phyloP scores from a whole-genome alignment of 2,329 filamentous ascomycete species.

The Blastomyces parvus region DNA sequence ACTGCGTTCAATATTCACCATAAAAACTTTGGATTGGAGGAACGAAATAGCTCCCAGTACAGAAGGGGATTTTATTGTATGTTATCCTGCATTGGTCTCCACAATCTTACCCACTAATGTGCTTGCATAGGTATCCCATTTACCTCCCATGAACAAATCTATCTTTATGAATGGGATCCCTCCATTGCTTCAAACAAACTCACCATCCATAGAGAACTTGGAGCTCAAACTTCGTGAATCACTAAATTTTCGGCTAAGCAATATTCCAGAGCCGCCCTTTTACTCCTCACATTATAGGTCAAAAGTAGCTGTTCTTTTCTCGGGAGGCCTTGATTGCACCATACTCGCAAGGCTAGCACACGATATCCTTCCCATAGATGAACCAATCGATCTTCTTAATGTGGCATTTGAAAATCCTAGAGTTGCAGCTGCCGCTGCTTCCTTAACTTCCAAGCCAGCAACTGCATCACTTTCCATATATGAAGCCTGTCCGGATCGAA shows the following conservation, averaged over 20 bases:
- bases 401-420: conserved; percentile 95
- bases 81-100: conserved; percentile 7
- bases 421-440: conserved; percentile 43
- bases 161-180: conserved; percentile 25
- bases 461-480: conserved; percentile 41
- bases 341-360: conserved; percentile 72
- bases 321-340: conserved; percentile 87
- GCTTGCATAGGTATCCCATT: conserved; percentile 21
- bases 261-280: conserved; percentile 52
- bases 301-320: conserved; percentile 73
- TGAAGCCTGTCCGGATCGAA: conserved; percentile 79
- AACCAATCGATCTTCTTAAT: conserved; percentile 80
- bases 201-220: conserved; percentile 46
- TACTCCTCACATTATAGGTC: conserved; percentile 22
- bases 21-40: conserved; percentile 16
- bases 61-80: conserved; percentile 21
- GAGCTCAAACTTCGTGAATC: conserved; percentile 50
- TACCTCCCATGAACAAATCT: conserved; percentile 38
- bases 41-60: conserved; percentile 7
- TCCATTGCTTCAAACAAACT: conserved; percentile 30
- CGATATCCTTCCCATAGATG: conserved; percentile 58
- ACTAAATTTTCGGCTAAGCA: conserved; percentile 53
- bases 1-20: not conserved
- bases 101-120: not conserved
- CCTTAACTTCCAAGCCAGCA: conserved; percentile 32